Base-by-base conservation (phyloP, 371 early-diverging fungal genomes). In the Homolaphlyctis polyrhiza region DNA sequence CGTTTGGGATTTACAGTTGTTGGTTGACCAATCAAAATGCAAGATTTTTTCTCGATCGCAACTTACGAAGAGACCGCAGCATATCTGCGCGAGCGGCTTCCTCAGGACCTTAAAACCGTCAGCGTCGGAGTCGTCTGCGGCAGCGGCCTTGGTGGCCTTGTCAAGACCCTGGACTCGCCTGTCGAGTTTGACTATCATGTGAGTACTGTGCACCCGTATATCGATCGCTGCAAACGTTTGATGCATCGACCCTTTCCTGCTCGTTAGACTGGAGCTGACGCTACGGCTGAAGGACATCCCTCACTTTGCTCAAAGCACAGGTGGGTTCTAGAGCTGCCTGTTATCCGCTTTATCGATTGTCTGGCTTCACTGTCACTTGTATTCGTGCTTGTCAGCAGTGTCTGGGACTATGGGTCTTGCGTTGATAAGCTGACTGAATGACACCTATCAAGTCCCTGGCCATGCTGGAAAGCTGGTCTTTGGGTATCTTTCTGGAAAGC, bases 401-500 rank as follows among this genome's bases (percentile, higher is more conserved):
- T n/a, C n/a, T n/a, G n/a, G n/a, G n/a, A n/a, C n/a, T n/a, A n/a
- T n/a, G n/a, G 18, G 11, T 39, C 39, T 39, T 3, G 36, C 58
- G n/a, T 18, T 39, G 39, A 18, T 18, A 8, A 8, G 8, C 50
- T 47, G 11, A 13, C n/a, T 58, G 36, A 29, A 25, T 21, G 28
- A 4, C 35, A n/a, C 49, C 45, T 60, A 14, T 35, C 11, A n/a
- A 72, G 94, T 92, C 35, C 82, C 74, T 36, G 96, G 97, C 25
- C 97, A 96, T 70, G 87, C 84, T 45, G 94, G 96, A 54, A 91
- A 94, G 72, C 86, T 96, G 35, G 94, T 92, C 1, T 93, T 94
- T 79, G 96, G 95, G 59, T 76, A 80, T 60, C 82, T 96, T 39
- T 84, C 89, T 8, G 87, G 88, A 50, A 82, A 85, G 57, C 60